Conservation (phyloP, 2,329 filamentous ascomycete species). For the Zasmidium citrigriseum region DNA sequence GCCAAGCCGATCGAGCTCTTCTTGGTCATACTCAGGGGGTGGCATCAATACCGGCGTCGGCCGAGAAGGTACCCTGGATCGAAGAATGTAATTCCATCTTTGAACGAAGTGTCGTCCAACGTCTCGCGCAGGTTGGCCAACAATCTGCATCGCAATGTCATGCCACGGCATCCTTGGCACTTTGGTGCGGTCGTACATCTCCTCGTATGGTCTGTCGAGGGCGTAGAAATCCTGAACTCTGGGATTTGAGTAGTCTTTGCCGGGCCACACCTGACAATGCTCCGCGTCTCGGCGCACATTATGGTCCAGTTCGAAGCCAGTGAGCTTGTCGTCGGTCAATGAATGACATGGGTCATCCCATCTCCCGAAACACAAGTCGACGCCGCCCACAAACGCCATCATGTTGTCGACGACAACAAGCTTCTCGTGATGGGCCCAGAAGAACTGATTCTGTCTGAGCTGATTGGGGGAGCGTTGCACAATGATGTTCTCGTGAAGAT, state of each 20-base stretch:
- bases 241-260: conserved; percentile 98
- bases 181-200: conserved; percentile 94
- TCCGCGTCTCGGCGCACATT: conserved; percentile 82
- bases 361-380: conserved; percentile 93
- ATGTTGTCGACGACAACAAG: conserved; percentile 96
- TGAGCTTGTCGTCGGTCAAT: conserved; percentile 88
- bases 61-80: conserved; percentile 87
- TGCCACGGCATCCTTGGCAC: conserved; percentile 98
- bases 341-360: conserved; percentile 97
- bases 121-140: conserved; percentile 92
- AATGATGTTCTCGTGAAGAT: conserved; percentile 93
- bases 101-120: conserved; percentile 95
- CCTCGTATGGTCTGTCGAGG: conserved; percentile 91
- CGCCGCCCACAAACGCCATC: conserved; percentile 90
- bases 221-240: conserved; percentile 93
- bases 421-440: conserved; percentile 98
- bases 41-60: conserved; percentile 92
- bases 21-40: conserved; percentile 84
- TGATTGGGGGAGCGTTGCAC: conserved; percentile 96
- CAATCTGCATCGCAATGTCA: conserved; percentile 95
- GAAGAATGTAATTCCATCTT: conserved; percentile 94
- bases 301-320: conserved; percentile 78
- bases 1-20: conserved; percentile 83
- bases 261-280: conserved; percentile 93
- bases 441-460: conserved; percentile 98